A percentile compares a stretch with the other conserved stretches of the same genome.
These are phyloP conservation scores for Astrephomene gubernaculifera DNA, from an alignment of 139 green algal genomes.

Conservation along the genomic window DNA sequence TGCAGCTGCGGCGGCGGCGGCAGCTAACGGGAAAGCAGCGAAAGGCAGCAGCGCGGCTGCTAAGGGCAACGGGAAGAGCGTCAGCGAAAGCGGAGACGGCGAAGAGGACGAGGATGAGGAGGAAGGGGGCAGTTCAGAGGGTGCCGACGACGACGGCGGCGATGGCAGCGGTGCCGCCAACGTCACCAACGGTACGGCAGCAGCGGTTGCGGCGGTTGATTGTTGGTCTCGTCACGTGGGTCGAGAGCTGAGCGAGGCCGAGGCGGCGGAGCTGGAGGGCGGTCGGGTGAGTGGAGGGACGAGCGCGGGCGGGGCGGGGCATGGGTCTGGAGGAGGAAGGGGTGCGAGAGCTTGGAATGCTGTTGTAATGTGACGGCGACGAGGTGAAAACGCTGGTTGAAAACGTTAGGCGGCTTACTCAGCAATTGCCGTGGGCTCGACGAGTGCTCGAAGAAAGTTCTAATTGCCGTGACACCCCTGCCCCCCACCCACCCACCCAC, in stretches of 20 bases:
- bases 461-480: too few species aligned
- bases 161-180: not conserved
- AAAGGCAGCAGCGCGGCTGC: not conserved
- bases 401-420: too few species aligned
- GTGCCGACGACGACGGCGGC: not conserved
- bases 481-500: not conserved
- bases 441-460: too few species aligned
- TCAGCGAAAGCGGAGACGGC: slow-evolving; percentile 8
- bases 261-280: slow-evolving; percentile 38
- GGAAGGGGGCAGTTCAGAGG: not conserved
- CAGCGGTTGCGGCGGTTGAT: slow-evolving; percentile 12
- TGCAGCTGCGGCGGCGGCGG: not conserved
- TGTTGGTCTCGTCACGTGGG: slow-evolving; percentile 50
- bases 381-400: too few species aligned
- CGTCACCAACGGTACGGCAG: not conserved
- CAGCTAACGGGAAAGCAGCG: not conserved
- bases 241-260: slow-evolving; percentile 34
- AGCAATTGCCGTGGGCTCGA: too few species aligned
- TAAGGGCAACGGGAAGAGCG: not conserved
- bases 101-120: not conserved
- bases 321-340: not conserved
- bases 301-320: not conserved
- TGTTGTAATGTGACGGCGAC: too few species aligned
- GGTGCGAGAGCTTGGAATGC: too few species aligned
- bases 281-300: not conserved